Evolutionary conservation across 2,329 filamentous ascomycete species (phyloP).

Genomic region (Bipolaris victoriae): DNA sequence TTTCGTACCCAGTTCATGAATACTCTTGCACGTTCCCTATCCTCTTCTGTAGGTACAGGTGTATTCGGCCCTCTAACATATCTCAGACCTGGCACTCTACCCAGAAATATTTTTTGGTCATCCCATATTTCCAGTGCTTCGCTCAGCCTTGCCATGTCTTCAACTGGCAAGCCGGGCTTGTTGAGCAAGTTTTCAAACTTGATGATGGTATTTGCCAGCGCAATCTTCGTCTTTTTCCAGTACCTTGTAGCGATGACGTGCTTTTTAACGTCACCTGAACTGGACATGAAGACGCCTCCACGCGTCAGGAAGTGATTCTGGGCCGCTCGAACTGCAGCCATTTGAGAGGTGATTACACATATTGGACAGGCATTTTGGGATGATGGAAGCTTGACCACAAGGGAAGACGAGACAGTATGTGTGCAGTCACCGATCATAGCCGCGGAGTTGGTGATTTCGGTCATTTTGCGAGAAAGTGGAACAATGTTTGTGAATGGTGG

Average conservation of each 20-base stretch:
- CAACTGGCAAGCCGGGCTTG: neutral
- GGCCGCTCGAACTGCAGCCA: neutral
- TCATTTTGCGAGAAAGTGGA: neutral
- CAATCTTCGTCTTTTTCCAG: slow-evolving; percentile 16
- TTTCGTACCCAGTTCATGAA: slow-evolving; percentile 7
- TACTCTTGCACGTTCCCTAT: slow-evolving; percentile 4
- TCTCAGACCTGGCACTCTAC: slow-evolving; percentile 16
- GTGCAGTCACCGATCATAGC: neutral
- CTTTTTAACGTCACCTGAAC: neutral
- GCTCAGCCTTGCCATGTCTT: slow-evolving; percentile 8
- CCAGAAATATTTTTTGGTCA: slow-evolving; percentile 9
- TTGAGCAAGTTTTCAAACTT: slow-evolving; percentile 8
- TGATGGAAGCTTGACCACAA: neutral
- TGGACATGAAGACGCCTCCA: slow-evolving; percentile 13
- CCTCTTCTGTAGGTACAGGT: slow-evolving; percentile 12
- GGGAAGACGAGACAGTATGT: neutral
- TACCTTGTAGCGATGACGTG: slow-evolving; percentile 6
- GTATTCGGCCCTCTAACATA: slow-evolving; percentile 14
- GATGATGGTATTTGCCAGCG: slow-evolving; percentile 10
- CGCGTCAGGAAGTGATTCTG: slow-evolving; percentile 3
- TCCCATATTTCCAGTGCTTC: slow-evolving; percentile 16
- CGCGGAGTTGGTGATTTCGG: neutral
- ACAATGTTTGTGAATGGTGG: neutral
- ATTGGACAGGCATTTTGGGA: slow-evolving; percentile 5
- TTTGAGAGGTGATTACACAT: slow-evolving; percentile 9